Conservation (phyloP, 163 green algal species). For the Scenedesmus sp. region DNA sequence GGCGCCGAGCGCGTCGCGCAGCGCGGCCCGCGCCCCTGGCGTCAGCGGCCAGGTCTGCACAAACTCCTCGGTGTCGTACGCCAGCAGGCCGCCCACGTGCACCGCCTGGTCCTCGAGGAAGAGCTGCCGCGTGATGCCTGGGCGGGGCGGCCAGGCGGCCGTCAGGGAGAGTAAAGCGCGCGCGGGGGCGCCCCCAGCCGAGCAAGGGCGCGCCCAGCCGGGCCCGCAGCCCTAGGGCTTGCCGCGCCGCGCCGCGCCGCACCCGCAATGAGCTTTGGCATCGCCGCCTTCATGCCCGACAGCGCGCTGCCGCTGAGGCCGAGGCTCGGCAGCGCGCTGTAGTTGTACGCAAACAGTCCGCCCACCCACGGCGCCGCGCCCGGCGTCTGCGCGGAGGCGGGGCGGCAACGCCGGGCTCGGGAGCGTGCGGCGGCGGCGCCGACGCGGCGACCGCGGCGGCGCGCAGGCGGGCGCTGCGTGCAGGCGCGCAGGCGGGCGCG, state of each 20-base stretch:
- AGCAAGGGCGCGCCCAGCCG: too few species aligned
- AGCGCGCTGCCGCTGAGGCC: conserved; percentile 52
- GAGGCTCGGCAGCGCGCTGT: conserved; percentile 52
- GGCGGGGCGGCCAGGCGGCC: too few species aligned
- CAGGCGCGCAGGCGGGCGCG: too few species aligned
- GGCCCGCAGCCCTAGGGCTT: too few species aligned
- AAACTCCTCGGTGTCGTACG: conserved; percentile 44
- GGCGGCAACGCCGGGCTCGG: too few species aligned
- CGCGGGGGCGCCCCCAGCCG: too few species aligned
- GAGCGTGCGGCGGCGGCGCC: too few species aligned
- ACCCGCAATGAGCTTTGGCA: conserved; percentile 55
- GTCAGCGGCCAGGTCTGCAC: conserved; percentile 24
- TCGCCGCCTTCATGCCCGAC: conserved; percentile 53
- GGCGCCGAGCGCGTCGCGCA: too few species aligned
- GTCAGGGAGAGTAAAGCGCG: too few species aligned
- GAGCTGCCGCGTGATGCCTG: conserved; percentile 59
- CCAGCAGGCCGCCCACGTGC: conserved; percentile 44
- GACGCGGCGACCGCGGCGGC: too few species aligned
- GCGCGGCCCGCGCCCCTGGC: not conserved
- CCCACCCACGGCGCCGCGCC: conserved; percentile 44
- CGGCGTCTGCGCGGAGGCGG: conserved; percentile 44
- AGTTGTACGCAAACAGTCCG: conserved; percentile 60
- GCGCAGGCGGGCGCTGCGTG: too few species aligned
- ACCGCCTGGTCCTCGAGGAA: conserved; percentile 51
- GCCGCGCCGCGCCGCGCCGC: not conserved